phyloP scores from a whole-genome alignment of 78 protist genomes.

The Dictyostelium brefeldianum region DNA sequence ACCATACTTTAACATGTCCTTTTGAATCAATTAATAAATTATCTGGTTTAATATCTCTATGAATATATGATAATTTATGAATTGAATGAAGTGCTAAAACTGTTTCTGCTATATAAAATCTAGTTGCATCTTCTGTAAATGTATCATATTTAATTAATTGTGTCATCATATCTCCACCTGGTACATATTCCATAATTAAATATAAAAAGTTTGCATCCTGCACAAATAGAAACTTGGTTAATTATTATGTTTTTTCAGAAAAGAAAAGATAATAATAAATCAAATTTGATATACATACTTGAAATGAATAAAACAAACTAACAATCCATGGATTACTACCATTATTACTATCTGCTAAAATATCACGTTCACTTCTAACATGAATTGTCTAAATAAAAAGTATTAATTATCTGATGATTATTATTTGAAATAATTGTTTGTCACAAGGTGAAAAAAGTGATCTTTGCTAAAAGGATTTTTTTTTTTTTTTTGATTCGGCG shows the following conservation, averaged over 20 bases:
- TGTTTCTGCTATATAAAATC: conserved; percentile 94
- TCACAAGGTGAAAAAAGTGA: not conserved
- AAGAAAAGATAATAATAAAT: not conserved
- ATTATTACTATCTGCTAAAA: conserved; percentile 84
- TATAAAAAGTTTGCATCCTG: conserved; percentile 87
- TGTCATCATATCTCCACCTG: conserved; percentile 95
- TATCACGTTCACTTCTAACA: conserved; percentile 92
- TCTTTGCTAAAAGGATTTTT: not conserved
- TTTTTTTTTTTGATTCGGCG: not conserved
- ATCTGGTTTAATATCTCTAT: conserved; percentile 93
- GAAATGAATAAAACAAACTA: conserved; percentile 91
- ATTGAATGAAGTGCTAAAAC: conserved; percentile 91
- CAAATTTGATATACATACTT: conserved; percentile 59
- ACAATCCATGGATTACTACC: conserved; percentile 90
- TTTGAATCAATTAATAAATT: conserved; percentile 89
- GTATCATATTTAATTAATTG: conserved; percentile 86
- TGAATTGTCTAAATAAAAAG: conserved; percentile 62
- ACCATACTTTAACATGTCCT: conserved; percentile 70
- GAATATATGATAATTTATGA: conserved; percentile 89
- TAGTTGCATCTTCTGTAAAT: conserved; percentile 85
- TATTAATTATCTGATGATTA: not conserved
- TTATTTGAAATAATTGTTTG: not conserved
- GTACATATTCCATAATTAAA: conserved; percentile 90
- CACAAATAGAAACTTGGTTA: not conserved
- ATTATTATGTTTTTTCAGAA: not conserved